Percentiles rank a stretch among this genome's conserved stretches.
These are phyloP conservation scores for Ogataea glucozyma DNA, from an alignment of 805 yeast species.

Conservation along the genomic window DNA sequence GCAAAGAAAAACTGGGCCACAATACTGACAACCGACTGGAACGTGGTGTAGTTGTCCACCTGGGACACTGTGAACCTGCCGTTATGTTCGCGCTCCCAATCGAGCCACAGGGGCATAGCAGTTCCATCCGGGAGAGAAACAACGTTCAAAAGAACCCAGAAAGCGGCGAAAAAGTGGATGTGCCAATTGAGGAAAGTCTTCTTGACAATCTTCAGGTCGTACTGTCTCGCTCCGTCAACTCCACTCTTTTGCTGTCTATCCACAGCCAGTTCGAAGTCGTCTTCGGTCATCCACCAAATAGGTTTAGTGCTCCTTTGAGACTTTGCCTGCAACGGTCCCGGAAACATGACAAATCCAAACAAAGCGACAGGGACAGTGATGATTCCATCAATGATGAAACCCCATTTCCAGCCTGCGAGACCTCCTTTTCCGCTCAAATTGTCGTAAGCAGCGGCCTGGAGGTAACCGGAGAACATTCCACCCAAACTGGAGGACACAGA, in stretches of 20 bases:
- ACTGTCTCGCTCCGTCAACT: slow-evolving; percentile 32
- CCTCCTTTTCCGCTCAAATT: slow-evolving; percentile 47
- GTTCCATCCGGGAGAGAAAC: slow-evolving; percentile 43
- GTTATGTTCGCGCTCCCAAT: slow-evolving; percentile 27
- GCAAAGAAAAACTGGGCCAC: slow-evolving; percentile 42
- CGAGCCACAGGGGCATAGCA: slow-evolving; percentile 42
- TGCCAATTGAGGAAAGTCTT: slow-evolving; percentile 57
- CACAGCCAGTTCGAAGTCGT: slow-evolving; percentile 38
- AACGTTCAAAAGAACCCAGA: slow-evolving; percentile 46
- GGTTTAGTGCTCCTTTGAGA: slow-evolving; percentile 24
- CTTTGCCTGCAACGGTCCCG: slow-evolving; percentile 42
- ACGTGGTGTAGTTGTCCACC: slow-evolving; percentile 43
- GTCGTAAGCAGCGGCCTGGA: slow-evolving; percentile 44
- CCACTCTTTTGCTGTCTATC: slow-evolving; percentile 43
- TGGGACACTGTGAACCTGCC: slow-evolving; percentile 35
- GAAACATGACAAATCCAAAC: slow-evolving; percentile 57
- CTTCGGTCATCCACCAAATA: slow-evolving; percentile 30
- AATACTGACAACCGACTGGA: slow-evolving; percentile 42
- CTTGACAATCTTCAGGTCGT: slow-evolving; percentile 40
- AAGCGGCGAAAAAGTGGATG: slow-evolving; percentile 52
- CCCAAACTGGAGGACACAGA: slow-evolving; percentile 43
- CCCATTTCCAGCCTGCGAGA: slow-evolving; percentile 65
- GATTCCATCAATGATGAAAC: slow-evolving; percentile 62
- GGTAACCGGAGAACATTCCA: slow-evolving; percentile 44
- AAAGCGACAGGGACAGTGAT: slow-evolving; percentile 58